A percentile compares a stretch with the other conserved stretches of the same genome.
phyloP scores from a whole-genome alignment of 345 rosid genomes.

The Nasturtium officinale region DNA sequence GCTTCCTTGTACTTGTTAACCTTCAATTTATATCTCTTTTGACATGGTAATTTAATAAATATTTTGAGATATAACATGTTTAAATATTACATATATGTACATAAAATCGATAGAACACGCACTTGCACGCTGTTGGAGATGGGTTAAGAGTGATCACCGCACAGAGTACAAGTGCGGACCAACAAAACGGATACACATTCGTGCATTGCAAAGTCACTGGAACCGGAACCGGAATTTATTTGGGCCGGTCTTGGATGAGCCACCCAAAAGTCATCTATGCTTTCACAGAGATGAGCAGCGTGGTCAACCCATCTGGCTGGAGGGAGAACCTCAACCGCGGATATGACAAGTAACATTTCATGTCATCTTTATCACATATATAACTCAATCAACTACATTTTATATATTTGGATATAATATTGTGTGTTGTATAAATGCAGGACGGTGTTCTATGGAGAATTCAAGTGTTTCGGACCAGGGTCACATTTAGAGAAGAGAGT shows the following conservation, averaged over 20 bases:
- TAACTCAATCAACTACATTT: background rate
- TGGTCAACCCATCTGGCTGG: conserved; percentile 61
- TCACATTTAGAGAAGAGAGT: conserved; percentile 38
- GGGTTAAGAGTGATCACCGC: conserved; percentile 60
- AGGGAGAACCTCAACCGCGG: conserved; percentile 35
- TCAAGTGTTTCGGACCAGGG: conserved; percentile 58
- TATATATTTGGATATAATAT: background rate
- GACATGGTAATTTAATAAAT: background rate
- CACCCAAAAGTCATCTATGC: conserved; percentile 57
- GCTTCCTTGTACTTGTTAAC: conserved; percentile 46
- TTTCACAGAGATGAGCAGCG: conserved; percentile 48
- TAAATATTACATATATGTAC: background rate
- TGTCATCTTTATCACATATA: background rate
- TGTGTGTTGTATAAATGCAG: conserved; percentile 37
- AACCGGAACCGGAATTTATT: conserved; percentile 42
- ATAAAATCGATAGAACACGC: conserved; percentile 42
- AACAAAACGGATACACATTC: conserved; percentile 57
- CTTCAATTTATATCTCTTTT: conserved; percentile 3
- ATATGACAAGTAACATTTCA: conserved; percentile 42
- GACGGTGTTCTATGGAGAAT: conserved; percentile 55
- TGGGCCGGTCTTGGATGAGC: conserved; percentile 70
- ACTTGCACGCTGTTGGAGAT: conserved; percentile 40
- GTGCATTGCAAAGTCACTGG: conserved; percentile 63
- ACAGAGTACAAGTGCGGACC: conserved; percentile 37
- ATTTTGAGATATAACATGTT: background rate